These are phyloP conservation scores for Coemansia sp. DNA, from an alignment of 192 early-diverging fungal species.

Conservation along the genomic window DNA sequence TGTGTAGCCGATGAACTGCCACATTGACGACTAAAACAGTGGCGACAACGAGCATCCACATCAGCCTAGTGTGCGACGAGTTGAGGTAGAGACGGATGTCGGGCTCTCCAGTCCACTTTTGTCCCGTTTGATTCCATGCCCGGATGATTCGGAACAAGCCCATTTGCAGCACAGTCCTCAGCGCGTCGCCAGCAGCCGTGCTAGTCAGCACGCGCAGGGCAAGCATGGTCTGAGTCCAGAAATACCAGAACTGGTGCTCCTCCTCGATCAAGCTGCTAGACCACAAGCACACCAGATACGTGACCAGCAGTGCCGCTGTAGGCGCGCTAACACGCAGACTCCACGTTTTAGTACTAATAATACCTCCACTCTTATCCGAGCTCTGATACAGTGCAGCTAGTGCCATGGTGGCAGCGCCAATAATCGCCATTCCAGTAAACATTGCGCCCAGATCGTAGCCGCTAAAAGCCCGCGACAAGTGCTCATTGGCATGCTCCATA, in stretches of 20 bases:
- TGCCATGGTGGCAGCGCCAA: constrained; percentile 16
- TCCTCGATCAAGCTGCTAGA: constrained; percentile 77
- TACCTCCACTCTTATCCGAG: constrained; percentile 3
- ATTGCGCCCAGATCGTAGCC: constrained; percentile 51
- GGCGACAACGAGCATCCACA: constrained; percentile 34
- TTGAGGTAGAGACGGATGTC: constrained; percentile 43
- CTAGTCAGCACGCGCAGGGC: constrained; percentile 34
- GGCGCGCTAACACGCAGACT: constrained; percentile 18
- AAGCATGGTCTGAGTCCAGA: constrained; percentile 68
- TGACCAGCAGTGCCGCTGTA: constrained; percentile 35
- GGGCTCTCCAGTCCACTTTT: constrained; percentile 39
- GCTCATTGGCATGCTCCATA: constrained; percentile 36
- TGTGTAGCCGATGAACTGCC: constrained; percentile 22
- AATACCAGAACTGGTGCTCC: constrained; percentile 78
- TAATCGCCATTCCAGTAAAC: constrained; percentile 36
- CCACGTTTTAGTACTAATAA: constrained; percentile 15
- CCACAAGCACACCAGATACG: constrained; percentile 61
- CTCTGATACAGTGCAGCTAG: constrained; percentile 21
- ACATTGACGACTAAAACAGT: constrained; percentile 14
- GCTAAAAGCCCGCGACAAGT: constrained; percentile 46
- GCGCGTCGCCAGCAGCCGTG: neutral
- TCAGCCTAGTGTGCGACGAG: constrained; percentile 13
- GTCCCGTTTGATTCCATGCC: constrained; percentile 56
- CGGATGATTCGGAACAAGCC: constrained; percentile 39
- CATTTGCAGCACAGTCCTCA: constrained; percentile 37